A percentile compares a stretch with the other conserved stretches of the same genome.
Evolutionary conservation across 2,329 filamentous ascomycete species (phyloP).

Genomic region (Hypoxylon sp.): DNA sequence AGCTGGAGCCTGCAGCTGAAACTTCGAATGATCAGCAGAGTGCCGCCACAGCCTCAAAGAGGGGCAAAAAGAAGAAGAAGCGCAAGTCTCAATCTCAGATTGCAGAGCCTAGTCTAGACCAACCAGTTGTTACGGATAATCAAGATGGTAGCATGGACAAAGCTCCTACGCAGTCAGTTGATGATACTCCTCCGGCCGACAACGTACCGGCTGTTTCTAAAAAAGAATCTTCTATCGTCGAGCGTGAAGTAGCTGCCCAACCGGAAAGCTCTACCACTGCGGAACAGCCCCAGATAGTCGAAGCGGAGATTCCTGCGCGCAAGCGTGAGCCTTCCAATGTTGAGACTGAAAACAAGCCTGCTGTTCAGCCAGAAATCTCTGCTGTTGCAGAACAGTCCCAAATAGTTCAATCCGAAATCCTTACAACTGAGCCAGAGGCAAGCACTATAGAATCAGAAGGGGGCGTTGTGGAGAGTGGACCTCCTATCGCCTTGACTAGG

Average conservation of each 20-base stretch:
- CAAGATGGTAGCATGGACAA: slow-evolving; percentile 13
- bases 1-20: slow-evolving; percentile 20
- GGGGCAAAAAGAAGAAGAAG: slow-evolving; percentile 46
- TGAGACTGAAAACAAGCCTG: not conserved
- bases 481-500: not conserved
- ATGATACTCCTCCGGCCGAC: slow-evolving; percentile 19
- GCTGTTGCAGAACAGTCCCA: not conserved
- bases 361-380: not conserved
- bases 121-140: slow-evolving; percentile 20
- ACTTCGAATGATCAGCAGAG: slow-evolving; percentile 19
- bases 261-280: not conserved
- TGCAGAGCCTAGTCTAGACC: slow-evolving; percentile 32
- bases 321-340: slow-evolving; percentile 1
- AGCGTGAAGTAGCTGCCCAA: not conserved
- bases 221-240: slow-evolving; percentile 1
- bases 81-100: slow-evolving; percentile 44
- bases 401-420: not conserved
- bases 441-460: not conserved
- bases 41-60: slow-evolving; percentile 35
- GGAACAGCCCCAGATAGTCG: not conserved
- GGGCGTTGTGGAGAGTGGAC: not conserved
- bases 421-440: too few species aligned
- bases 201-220: not conserved
- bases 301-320: not conserved
- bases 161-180: slow-evolving; percentile 13